These are phyloP conservation scores for Tricholomella constricta DNA, from an alignment of 768 basidiomycete species.

Conservation along the genomic window DNA sequence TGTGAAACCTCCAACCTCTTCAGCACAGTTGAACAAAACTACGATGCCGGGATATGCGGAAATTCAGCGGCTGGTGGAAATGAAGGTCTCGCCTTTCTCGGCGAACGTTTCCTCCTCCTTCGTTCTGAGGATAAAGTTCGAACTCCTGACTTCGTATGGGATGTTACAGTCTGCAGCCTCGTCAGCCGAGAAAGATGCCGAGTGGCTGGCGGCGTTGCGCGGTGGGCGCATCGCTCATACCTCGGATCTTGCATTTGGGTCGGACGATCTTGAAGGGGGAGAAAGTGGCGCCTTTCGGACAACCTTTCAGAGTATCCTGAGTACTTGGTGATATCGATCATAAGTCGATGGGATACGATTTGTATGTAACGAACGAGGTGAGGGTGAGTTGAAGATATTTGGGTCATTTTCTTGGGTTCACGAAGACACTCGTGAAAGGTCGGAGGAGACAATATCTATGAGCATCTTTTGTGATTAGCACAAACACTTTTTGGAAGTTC, in stretches of 20 bases:
- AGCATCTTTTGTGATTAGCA: no score
- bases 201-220: constrained; percentile 33
- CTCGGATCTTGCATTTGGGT: constrained; percentile 29
- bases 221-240: constrained; percentile 24
- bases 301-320: constrained; percentile 10
- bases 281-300: constrained; percentile 6
- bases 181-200: constrained; percentile 31
- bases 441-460: no score
- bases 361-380: no score
- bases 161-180: constrained; percentile 31
- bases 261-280: background rate
- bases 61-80: constrained; percentile 21
- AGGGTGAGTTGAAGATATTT: no score
- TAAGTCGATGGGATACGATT: no score
- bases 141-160: constrained; percentile 40
- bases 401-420: no score
- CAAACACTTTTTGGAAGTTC: no score
- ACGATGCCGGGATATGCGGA: constrained; percentile 19
- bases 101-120: constrained; percentile 8
- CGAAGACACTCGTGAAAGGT: no score
- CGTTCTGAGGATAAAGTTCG: constrained; percentile 36
- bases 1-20: background rate
- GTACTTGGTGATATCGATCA: background rate
- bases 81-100: constrained; percentile 3
- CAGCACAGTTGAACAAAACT: constrained; percentile 15